Base-by-base conservation (phyloP, 768 basidiomycete species). In the Mycena venus region DNA sequence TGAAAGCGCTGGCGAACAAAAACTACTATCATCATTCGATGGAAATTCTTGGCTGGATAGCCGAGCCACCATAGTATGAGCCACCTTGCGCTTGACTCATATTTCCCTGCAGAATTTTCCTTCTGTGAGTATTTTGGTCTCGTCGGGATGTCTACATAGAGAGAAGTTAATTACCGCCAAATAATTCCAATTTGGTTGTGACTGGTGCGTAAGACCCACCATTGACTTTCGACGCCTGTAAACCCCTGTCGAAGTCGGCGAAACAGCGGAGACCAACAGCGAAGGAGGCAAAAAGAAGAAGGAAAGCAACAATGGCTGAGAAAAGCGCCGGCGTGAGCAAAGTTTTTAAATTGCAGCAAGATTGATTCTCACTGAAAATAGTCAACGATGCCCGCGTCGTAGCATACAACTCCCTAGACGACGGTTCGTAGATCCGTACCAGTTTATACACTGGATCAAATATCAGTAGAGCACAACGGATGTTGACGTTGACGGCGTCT, bases 341-440 rank as follows among this genome's bases (percentile, higher is more conserved):
- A 15, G 29, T 59, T 32, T 19, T 62, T 19, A 17, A 21, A 34
- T 51, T 51, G 64, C 6, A 55, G 42, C 27, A 32, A 2, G 27
- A 25, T 14, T 8, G n/a, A 86, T 90, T 60, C 72, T 53, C 79
- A 96, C 95, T 94, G 86, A 96, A 96, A 34, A 91, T 88, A 5
- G 95, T 95, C 15, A 96, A 85, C 10, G 95, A 94, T 63, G 91
- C 92, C 64, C 95, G 88, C 23, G 95, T 96, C n/a, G 94, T 91
- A 27, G 82, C 78, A 78, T 96, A 96, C 75, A 88, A 85, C 0
- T 47, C 76, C 56, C 82, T 75, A 9, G 93, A 91, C 4, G 78
- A 73, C 4, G 94, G 94, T 29, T 90, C 84, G 80, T 94, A 96
- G 85, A 96, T 94, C 25, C 95, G 91, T 72, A 92, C 90, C n/a